Conservation (phyloP, 2,329 filamentous ascomycete species). For the Sporothrix protearum region DNA sequence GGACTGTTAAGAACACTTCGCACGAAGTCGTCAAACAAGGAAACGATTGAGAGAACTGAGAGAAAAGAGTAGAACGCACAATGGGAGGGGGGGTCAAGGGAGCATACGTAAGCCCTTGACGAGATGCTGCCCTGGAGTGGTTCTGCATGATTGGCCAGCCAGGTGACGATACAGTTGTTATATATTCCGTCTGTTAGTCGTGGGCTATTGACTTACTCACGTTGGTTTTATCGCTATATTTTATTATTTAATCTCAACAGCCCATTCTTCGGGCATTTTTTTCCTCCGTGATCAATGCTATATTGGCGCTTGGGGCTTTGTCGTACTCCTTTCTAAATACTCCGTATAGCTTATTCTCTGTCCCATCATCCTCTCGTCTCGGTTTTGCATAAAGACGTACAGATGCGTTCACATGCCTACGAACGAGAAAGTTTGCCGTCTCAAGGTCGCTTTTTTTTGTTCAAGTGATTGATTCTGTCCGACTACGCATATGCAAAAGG, state of each 20-base stretch:
- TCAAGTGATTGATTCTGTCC: neutral
- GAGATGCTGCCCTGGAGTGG: neutral
- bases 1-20: neutral
- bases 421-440: too few species aligned
- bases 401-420: neutral
- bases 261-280: neutral
- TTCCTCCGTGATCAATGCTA: constrained; percentile 4
- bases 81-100: neutral
- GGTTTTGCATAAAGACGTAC: neutral
- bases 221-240: neutral
- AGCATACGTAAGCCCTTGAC: constrained; percentile 10
- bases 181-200: neutral
- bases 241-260: neutral
- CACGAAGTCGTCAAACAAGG: neutral
- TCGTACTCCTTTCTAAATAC: neutral
- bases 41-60: neutral
- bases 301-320: neutral
- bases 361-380: neutral
- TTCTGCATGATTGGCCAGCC: neutral
- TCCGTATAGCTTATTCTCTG: neutral
- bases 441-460: neutral
- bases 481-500: neutral
- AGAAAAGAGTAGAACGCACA: neutral
- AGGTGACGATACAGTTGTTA: neutral
- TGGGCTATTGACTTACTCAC: neutral